These are phyloP conservation scores for Skeletonema costatum DNA, from an alignment of 108 stramenopile species.

Conservation along the genomic window DNA sequence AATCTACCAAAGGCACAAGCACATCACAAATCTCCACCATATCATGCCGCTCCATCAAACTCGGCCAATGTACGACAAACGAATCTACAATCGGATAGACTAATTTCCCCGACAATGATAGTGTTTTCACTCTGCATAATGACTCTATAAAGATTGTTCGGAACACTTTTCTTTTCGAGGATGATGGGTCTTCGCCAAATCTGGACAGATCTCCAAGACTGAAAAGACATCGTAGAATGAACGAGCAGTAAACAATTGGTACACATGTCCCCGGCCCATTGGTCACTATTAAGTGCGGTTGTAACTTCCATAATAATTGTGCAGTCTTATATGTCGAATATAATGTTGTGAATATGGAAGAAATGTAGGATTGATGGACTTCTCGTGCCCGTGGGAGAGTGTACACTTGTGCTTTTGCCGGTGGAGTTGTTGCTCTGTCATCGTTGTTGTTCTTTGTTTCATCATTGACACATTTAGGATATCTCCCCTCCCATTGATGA, in stretches of 20 bases:
- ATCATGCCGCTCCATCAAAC: constrained; percentile 63
- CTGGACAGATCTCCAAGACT: background rate
- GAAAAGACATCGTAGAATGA: constrained; percentile 47
- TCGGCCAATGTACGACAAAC: constrained; percentile 90
- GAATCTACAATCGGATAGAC: constrained; percentile 81
- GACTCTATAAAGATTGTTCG: constrained; percentile 86
- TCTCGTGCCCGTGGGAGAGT: constrained; percentile 73
- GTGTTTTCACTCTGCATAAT: constrained; percentile 83
- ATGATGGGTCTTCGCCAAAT: background rate
- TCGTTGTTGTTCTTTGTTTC: background rate
- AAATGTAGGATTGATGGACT: constrained; percentile 68
- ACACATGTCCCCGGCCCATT: constrained; percentile 93
- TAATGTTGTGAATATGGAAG: constrained; percentile 57
- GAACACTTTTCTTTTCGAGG: background rate
- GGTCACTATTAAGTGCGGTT: constrained; percentile 74
- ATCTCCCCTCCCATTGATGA: constrained; percentile 28
- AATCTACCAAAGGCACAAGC: constrained; percentile 10
- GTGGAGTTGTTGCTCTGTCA: background rate
- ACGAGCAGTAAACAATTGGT: constrained; percentile 68
- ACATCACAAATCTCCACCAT: constrained; percentile 44
- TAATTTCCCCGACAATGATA: constrained; percentile 88
- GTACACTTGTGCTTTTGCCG: constrained; percentile 27
- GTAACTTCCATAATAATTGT: constrained; percentile 38
- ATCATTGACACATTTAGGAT: constrained; percentile 3
- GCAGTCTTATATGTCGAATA: constrained; percentile 47